Conservation (phyloP, 345 rosid genomes). For the Moricandia moricandioides region DNA sequence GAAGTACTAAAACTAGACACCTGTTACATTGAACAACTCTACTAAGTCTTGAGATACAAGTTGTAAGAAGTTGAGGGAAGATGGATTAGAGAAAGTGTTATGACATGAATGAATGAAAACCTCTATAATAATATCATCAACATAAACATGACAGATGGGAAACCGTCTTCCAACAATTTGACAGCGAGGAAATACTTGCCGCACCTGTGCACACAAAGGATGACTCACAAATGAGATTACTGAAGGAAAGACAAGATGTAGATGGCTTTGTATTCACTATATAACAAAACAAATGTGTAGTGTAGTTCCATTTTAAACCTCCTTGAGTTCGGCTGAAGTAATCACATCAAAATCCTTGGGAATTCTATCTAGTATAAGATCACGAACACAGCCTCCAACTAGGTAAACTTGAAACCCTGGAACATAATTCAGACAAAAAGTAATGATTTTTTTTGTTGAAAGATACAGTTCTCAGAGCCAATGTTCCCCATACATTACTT, state of each 20-base stretch:
- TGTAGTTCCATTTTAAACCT: conserved; percentile 40
- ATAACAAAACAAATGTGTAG: not conserved
- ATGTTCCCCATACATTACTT: not conserved
- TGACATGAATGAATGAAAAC: conserved; percentile 26
- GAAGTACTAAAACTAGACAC: conserved; percentile 70
- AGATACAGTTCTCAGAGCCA: not conserved
- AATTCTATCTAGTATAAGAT: conserved; percentile 59
- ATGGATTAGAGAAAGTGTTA: not conserved
- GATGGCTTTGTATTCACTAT: not conserved
- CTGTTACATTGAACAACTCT: conserved; percentile 26
- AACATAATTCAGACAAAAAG: not conserved
- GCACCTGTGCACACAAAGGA: conserved; percentile 40
- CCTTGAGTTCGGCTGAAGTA: conserved; percentile 59
- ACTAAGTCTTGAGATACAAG: conserved; percentile 3
- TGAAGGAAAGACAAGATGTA: not conserved
- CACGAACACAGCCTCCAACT: conserved; percentile 77
- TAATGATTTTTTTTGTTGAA: not conserved
- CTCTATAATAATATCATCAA: conserved; percentile 54
- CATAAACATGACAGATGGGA: conserved; percentile 65
- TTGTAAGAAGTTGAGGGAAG: not conserved
- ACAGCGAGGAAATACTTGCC: conserved; percentile 47
- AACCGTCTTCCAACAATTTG: conserved; percentile 63
- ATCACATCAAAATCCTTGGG: conserved; percentile 76
- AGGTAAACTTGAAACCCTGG: conserved; percentile 70
- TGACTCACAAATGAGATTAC: not conserved